Base-by-base conservation (phyloP, 441 rosid species). In the Heliophila coronopifolia region DNA sequence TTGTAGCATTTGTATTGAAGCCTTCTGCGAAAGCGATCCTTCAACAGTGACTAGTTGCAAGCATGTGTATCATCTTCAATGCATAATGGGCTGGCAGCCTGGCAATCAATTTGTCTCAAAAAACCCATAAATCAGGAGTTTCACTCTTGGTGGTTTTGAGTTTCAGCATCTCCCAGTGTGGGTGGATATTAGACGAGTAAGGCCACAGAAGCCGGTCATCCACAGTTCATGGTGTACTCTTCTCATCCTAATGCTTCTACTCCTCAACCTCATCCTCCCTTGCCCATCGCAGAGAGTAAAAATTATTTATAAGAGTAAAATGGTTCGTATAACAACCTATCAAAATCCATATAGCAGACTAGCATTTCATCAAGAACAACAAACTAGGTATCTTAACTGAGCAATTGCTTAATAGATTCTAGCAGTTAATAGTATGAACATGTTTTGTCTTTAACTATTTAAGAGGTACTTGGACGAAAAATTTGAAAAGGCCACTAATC, bases 1-100 rank as follows among this genome's bases (percentile, higher is more conserved):
- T 25, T 91, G 98, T 72, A 90, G 98, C 76, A 90, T 86, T 17
- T 91, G 98, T 67, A 94, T 86, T 32, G 98, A 91, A 68, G 74
- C 48, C 35, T 91, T 90, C 43, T 73, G 74, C 27, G 92, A 90
- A 15, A 77, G 74, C 31, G 92, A 86, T 61, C 98, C 98, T 26
- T 82, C 96, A 2, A 72, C 94, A 52, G 98, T 90, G 66, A 90
- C 98, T 59, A 72, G 69, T 54, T 90, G 98, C 84, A 90, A 79
- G 83, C 98, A 90, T 28, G 94, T 86, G 75, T 90, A 67, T 72
- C 98, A 90, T 73, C 94, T 86, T 36, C 98, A 86, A 71, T 90
- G 98, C 66, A 69, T 86, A 46, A 96, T 90, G 28, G 98, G 86
- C 68, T 90, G 98, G 96, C 86, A 72, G 23, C 17, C 35, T 46